Evolutionary conservation across 208 protist species (phyloP).

Genomic region (Herpetomonas samuelpessoai): DNA sequence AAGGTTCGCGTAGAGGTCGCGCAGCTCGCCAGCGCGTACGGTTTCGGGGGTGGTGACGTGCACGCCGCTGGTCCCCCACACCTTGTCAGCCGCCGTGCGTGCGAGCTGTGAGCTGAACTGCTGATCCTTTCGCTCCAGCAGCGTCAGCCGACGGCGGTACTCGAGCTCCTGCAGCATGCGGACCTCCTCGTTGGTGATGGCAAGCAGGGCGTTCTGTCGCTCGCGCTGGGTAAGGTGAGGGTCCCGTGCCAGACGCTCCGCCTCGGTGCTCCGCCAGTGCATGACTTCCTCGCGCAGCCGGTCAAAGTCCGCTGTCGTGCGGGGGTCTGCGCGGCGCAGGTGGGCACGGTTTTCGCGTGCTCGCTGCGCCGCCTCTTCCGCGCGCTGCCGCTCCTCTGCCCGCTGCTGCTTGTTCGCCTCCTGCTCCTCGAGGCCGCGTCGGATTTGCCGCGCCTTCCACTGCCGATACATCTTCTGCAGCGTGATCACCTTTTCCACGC

Average conservation of each 20-base stretch:
- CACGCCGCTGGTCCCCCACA: constrained; percentile 60
- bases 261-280: constrained; percentile 86
- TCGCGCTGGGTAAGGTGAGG: constrained; percentile 44
- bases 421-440: constrained; percentile 48
- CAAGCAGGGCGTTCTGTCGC: constrained; percentile 58
- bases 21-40: constrained; percentile 92
- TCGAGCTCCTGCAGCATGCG: constrained; percentile 96
- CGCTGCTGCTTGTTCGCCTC: constrained; percentile 57
- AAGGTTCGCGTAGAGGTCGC: constrained; percentile 88
- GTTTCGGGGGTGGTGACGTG: constrained; percentile 90
- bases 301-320: constrained; percentile 91
- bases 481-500: constrained; percentile 72
- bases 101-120: constrained; percentile 66
- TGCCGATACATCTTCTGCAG: constrained; percentile 93
- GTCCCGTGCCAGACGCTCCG: constrained; percentile 61
- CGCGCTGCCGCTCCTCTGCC: constrained; percentile 45
- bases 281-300: constrained; percentile 90
- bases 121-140: constrained; percentile 53
- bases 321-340: constrained; percentile 87
- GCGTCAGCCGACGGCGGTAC: constrained; percentile 66
- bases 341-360: constrained; percentile 76
- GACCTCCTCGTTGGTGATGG: constrained; percentile 94
- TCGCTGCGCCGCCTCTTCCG: constrained; percentile 63
- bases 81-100: constrained; percentile 79
- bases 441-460: constrained; percentile 89